Percentiles rank a stretch among this genome's conserved stretches.
Evolutionary conservation across 2,329 filamentous ascomycete species (phyloP).

Genomic region (Chaetomium sp.): DNA sequence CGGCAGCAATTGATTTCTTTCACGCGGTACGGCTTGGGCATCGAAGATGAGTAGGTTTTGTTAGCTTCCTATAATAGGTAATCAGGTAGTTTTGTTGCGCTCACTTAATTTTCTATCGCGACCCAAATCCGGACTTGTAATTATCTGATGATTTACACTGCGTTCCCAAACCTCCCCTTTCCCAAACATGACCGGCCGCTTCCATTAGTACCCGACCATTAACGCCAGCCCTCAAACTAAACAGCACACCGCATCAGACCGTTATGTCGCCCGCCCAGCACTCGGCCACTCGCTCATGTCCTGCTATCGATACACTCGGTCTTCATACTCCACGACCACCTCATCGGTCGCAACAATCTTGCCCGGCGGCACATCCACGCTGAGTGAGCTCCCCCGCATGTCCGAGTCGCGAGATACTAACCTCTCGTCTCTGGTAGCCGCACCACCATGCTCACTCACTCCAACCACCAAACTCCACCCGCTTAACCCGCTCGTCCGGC

Average conservation of each 20-base stretch:
- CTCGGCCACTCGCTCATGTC: not conserved
- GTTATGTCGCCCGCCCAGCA: not conserved
- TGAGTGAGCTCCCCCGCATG: not conserved
- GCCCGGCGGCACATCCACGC: constrained; percentile 20
- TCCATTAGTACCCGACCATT: not conserved
- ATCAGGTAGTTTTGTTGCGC: not conserved
- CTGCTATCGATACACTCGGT: not conserved
- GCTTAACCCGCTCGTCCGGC: constrained; percentile 27
- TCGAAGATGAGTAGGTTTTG: too few relatives aligned
- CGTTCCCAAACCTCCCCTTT: not conserved
- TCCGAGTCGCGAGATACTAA: not conserved
- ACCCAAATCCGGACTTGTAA: not conserved
- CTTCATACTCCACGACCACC: constrained; percentile 33
- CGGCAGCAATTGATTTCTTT: constrained; percentile 4
- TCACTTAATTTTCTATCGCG: too few relatives aligned
- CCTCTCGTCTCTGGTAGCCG: not conserved
- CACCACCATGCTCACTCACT: not conserved
- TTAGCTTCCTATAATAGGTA: too few relatives aligned
- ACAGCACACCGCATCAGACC: not conserved
- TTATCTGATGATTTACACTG: too few relatives aligned
- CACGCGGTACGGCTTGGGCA: not conserved
- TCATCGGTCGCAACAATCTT: constrained; percentile 33
- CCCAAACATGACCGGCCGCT: not conserved
- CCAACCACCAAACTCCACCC: constrained; percentile 28
- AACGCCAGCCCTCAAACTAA: not conserved